Evolutionary conservation across 2,329 filamentous ascomycete species (phyloP), one percentile per base, ranked within the genome.

Genomic region (Clonostachys byssicola): DNA sequence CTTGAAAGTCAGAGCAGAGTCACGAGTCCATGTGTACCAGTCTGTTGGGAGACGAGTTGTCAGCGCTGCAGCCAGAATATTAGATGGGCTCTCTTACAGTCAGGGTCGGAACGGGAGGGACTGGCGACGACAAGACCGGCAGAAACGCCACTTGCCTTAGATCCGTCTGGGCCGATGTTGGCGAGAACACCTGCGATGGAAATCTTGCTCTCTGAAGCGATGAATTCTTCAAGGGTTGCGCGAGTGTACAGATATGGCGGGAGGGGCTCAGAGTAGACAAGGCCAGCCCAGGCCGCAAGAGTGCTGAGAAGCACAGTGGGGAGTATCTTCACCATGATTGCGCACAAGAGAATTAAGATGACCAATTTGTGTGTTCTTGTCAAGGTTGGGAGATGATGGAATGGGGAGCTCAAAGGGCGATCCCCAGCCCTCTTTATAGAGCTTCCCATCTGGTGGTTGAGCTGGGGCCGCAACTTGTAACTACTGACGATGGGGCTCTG

Each of bases 11-110:
- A 92, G 72, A 20, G 83, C 85, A 14, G 85, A 78, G 62, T 92
- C 88, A 57, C 88, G 73, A 2, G 84, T 89, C 88, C 88, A 92
- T 1, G 86, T 89, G 59, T 83, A 92, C 59, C 78, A 91, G 63
- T 92, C 86, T 89, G 45, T 14, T 10, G 1, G 23, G 9, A 30
- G 23, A 30, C 23, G 23, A 30, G 8, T 30, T 30, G 23, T 30
- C 4, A 30, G 34, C 18, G n/a, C 3, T 16, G 12, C 18, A 6
- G 9, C 23, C 3, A 2, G 14, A 5, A 18, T 34, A n/a, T n/a
- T 4, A 34, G 4, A 14, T 6, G 16, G 16, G 34, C 34, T 33
- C 39, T 61, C 75, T 67, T 64, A 83, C 80, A 85, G 55, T 81
- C 69, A 6, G 81, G 81, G 44, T 77, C 66, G 14, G 54, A 53